Evolutionary conservation across 768 basidiomycete genomes (phyloP).

Genomic region (Auricularia auricula-judae): DNA sequence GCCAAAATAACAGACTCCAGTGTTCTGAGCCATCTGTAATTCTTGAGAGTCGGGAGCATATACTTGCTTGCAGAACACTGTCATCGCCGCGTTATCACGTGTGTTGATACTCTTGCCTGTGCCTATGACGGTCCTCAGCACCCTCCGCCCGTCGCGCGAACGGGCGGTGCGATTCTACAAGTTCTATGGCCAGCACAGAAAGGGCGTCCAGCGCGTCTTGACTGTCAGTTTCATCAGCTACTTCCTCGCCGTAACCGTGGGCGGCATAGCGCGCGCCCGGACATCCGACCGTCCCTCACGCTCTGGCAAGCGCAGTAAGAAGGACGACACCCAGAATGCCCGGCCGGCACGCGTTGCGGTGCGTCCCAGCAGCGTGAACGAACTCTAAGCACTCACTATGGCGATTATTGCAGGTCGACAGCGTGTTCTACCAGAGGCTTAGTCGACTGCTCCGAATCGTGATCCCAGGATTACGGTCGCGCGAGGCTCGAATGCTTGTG

Average conservation of each 20-base stretch:
- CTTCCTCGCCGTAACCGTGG: constrained; percentile 53
- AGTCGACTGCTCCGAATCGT: constrained; percentile 71
- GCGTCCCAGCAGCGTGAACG: constrained; percentile 15
- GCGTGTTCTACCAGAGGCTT: constrained; percentile 77
- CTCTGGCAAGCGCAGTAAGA: constrained; percentile 28
- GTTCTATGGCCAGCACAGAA: constrained; percentile 54
- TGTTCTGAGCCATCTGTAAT: no score
- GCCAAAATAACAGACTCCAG: no score
- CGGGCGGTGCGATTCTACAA: constrained; percentile 22
- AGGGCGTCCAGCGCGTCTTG: constrained; percentile 58
- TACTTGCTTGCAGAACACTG: background rate
- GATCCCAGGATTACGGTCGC: constrained; percentile 73
- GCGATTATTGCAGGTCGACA: constrained; percentile 56
- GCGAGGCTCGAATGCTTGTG: constrained; percentile 76
- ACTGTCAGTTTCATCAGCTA: constrained; percentile 63
- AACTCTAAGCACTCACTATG: background rate
- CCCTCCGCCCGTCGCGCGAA: background rate
- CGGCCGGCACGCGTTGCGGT: constrained; percentile 60
- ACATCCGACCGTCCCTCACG: constrained; percentile 14
- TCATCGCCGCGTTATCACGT: background rate
- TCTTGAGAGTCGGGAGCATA: no score
- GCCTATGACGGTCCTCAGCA: background rate
- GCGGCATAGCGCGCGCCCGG: constrained; percentile 36
- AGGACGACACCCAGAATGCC: constrained; percentile 20
- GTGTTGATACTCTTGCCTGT: background rate